Conservation (phyloP, 257 asterid species). For the Salvia rosmarinus region DNA sequence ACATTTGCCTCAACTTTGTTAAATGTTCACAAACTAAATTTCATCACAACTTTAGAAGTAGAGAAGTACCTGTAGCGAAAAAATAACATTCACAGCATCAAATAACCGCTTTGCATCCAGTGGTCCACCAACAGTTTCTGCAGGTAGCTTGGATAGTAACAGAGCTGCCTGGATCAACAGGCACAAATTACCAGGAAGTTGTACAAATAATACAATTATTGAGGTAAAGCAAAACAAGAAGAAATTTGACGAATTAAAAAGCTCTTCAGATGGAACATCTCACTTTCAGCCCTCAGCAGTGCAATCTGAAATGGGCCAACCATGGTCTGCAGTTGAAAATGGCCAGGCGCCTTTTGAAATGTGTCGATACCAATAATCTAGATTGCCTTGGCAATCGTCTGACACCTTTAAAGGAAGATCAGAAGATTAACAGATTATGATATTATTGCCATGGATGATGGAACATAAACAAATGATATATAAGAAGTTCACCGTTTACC, state of each 20-base stretch:
- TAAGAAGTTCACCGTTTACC: constrained; percentile 47
- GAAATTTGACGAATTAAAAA: not conserved
- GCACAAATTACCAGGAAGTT: constrained; percentile 27
- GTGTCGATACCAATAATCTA: constrained; percentile 84
- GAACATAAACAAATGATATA: constrained; percentile 17
- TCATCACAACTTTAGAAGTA: constrained; percentile 15
- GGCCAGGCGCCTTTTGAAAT: constrained; percentile 99
- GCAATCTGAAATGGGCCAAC: constrained; percentile 99
- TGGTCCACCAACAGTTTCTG: constrained; percentile 77
- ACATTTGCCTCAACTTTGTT: constrained; percentile 56
- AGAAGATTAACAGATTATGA: constrained; percentile 14
- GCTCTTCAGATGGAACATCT: constrained; percentile 33
- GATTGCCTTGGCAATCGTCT: constrained; percentile 89
- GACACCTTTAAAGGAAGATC: constrained; percentile 57
- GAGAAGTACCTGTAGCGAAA: constrained; percentile 83
- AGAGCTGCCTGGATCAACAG: constrained; percentile 65
- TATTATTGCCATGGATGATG: constrained; percentile 19
- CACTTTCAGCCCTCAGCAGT: constrained; percentile 98
- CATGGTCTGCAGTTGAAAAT: constrained; percentile 95
- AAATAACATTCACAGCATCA: constrained; percentile 85
- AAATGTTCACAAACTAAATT: constrained; percentile 3
- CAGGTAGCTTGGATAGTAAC: constrained; percentile 69
- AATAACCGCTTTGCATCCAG: constrained; percentile 62
- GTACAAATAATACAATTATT: constrained; percentile 8
- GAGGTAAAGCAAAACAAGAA: not conserved